Conservation (phyloP, 106 monocot genomes). For the Dioscorea alata region DNA sequence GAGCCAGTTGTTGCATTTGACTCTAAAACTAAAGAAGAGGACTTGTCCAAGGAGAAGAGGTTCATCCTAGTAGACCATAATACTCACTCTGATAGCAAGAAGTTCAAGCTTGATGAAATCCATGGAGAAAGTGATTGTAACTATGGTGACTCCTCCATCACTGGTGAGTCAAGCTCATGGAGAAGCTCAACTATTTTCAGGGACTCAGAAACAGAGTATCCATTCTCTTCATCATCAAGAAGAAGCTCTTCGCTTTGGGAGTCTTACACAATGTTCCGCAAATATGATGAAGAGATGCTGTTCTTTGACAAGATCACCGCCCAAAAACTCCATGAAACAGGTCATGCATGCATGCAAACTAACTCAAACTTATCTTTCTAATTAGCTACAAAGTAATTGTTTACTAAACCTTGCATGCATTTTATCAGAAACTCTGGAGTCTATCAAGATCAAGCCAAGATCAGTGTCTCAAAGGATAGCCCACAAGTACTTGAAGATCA, state of each 20-base stretch:
- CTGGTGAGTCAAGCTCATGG: conserved; percentile 81
- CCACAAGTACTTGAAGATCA: conserved; percentile 38
- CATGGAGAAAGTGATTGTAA: conserved; percentile 9
- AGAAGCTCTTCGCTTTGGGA: conserved; percentile 88
- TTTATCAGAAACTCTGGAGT: conserved; percentile 61
- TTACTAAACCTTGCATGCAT: neutral
- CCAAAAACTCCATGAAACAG: conserved; percentile 86
- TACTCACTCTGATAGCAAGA: conserved; percentile 9
- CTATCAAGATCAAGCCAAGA: conserved; percentile 52
- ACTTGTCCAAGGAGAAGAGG: conserved; percentile 10
- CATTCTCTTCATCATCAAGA: conserved; percentile 89
- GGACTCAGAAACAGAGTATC: conserved; percentile 78
- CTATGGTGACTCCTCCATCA: conserved; percentile 28
- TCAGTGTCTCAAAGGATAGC: conserved; percentile 74
- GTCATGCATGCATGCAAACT: conserved; percentile 10
- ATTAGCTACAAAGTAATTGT: no score
- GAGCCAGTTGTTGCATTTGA: no score
- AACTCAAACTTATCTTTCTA: no score
- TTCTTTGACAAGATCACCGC: conserved; percentile 70
- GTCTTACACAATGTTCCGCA: conserved; percentile 58
- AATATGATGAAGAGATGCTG: conserved; percentile 93
- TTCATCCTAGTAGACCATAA: no score
- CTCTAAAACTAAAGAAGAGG: no score
- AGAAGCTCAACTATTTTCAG: conserved; percentile 55
- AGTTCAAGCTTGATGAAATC: conserved; percentile 7